Conservation (phyloP, 257 asterid genomes). For the Verbena officinalis region DNA sequence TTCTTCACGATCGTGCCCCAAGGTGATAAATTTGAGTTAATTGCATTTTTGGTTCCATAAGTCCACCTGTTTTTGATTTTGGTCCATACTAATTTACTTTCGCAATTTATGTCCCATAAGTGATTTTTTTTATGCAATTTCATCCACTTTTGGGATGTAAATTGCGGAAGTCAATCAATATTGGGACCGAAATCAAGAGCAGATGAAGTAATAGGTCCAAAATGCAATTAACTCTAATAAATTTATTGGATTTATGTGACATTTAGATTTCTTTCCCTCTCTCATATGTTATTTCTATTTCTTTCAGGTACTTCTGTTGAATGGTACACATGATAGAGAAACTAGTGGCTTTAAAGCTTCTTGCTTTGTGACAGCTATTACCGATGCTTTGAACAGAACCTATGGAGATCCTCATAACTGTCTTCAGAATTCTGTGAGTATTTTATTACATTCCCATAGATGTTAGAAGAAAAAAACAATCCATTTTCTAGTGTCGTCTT, state of each 20-base stretch:
- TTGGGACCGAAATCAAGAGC: no score
- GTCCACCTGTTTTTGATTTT: no score
- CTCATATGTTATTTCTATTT: slow-evolving; percentile 13
- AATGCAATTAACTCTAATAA: no score
- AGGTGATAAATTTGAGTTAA: slow-evolving; percentile 62
- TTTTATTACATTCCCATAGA: background rate
- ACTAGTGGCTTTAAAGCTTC: slow-evolving; percentile 84
- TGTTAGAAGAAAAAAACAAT: background rate
- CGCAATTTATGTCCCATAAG: no score
- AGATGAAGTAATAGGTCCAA: no score
- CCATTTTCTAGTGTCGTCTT: background rate
- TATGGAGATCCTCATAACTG: slow-evolving; percentile 68
- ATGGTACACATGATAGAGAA: slow-evolving; percentile 89
- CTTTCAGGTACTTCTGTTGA: slow-evolving; percentile 82
- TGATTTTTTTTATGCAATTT: no score
- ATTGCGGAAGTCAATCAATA: no score
- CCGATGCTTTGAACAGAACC: slow-evolving; percentile 92
- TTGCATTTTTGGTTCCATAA: no score
- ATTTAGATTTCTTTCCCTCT: background rate
- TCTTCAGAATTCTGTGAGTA: slow-evolving; percentile 72
- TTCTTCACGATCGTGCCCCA: slow-evolving; percentile 76
- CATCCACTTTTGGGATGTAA: no score
- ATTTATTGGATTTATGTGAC: background rate
- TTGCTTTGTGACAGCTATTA: slow-evolving; percentile 85
- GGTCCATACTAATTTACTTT: no score